Conservation (phyloP, 2,329 filamentous ascomycete species). For the Claviceps cyperi region DNA sequence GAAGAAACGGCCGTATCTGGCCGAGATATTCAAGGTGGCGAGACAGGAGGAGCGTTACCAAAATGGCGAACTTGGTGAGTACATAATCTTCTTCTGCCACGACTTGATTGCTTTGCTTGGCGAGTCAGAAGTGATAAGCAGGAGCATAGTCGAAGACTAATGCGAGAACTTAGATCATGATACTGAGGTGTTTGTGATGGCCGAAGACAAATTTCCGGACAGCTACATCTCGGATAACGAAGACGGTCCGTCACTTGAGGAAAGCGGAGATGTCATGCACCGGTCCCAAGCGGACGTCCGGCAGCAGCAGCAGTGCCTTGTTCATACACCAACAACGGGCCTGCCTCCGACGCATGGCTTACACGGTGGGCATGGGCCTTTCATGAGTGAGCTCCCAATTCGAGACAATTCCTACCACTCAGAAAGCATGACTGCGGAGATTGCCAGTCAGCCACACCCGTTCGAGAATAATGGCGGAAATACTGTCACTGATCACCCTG, state of each 20-base stretch:
- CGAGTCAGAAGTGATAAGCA: background rate
- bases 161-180: slow-evolving; percentile 4
- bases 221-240: slow-evolving; percentile 35
- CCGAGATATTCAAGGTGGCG: slow-evolving; percentile 49
- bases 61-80: slow-evolving; percentile 42
- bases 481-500: slow-evolving; percentile 18
- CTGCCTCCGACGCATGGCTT: slow-evolving; percentile 20
- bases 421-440: slow-evolving; percentile 26
- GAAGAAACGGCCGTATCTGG: slow-evolving; percentile 39
- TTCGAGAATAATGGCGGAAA: slow-evolving; percentile 26
- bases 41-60: slow-evolving; percentile 39
- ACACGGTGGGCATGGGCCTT: slow-evolving; percentile 20
- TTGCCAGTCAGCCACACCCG: slow-evolving; percentile 25
- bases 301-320: slow-evolving; percentile 19
- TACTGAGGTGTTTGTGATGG: slow-evolving; percentile 34
- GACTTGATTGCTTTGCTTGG: background rate
- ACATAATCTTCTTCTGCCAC: background rate
- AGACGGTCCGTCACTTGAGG: slow-evolving; percentile 22
- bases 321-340: slow-evolving; percentile 20
- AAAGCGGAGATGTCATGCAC: slow-evolving; percentile 26
- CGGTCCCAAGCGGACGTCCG: slow-evolving; percentile 17
- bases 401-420: slow-evolving; percentile 26
- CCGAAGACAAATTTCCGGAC: slow-evolving; percentile 36
- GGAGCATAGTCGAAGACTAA: slow-evolving; percentile 3
- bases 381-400: slow-evolving; percentile 30